Conservation (phyloP, 2,329 filamentous ascomycete genomes). For the Pseudocercospora fuligena region DNA sequence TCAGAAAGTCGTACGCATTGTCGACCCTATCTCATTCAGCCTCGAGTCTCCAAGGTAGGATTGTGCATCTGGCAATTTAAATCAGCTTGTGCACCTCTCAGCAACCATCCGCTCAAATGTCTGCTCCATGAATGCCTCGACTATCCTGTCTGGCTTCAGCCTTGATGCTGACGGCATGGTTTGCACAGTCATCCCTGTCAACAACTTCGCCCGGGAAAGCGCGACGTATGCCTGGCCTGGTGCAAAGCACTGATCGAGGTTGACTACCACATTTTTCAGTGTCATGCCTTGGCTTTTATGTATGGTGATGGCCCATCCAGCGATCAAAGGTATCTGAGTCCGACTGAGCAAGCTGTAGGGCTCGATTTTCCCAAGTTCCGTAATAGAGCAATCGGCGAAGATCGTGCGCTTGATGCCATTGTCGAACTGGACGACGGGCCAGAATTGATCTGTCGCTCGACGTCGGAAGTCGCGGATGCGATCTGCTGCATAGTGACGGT, state of each 20-base stretch:
- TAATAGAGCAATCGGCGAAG: conserved; percentile 56
- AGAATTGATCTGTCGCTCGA: background rate
- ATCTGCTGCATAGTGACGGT: background rate
- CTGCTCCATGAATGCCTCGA: conserved; percentile 8
- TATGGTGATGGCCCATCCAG: conserved; percentile 67
- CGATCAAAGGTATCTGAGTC: conserved; percentile 64
- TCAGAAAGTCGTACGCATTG: too few species aligned
- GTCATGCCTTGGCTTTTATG: conserved; percentile 69
- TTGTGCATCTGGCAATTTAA: too few species aligned
- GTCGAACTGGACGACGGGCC: conserved; percentile 59
- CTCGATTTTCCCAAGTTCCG: conserved; percentile 51
- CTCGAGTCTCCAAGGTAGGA: too few species aligned
- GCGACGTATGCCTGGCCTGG: conserved; percentile 67
- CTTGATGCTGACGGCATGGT: background rate
- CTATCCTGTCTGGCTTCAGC: background rate
- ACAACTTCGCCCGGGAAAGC: conserved; percentile 57
- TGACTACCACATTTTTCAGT: conserved; percentile 61
- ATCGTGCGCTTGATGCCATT: conserved; percentile 56
- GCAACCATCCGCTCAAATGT: background rate
- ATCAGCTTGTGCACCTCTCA: too few species aligned
- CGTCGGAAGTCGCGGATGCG: conserved; percentile 2
- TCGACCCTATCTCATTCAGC: too few species aligned
- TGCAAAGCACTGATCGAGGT: conserved; percentile 59
- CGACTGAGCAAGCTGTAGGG: conserved; percentile 58
- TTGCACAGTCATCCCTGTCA: conserved; percentile 50